Conservation (phyloP, 305 asterid genomes). For the Fraxinus sp. region DNA sequence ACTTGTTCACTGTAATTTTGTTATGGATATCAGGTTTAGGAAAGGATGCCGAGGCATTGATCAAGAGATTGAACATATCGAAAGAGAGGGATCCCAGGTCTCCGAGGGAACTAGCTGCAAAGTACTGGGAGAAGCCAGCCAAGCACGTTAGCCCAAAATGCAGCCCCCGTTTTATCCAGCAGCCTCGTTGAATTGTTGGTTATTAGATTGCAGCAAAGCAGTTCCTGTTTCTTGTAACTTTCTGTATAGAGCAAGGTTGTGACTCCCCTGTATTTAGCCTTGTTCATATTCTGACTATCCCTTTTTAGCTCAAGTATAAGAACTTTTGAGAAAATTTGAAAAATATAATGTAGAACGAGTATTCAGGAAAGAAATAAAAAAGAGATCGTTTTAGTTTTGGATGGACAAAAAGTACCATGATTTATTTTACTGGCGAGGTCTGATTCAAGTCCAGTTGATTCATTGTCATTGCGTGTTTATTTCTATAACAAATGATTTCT, state of each 20-base stretch:
- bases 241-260: constrained; percentile 64
- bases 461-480: too few species aligned
- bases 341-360: constrained; percentile 23
- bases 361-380: constrained; percentile 19
- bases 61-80: constrained; percentile 39
- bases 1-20: neutral
- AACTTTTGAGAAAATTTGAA: constrained; percentile 31
- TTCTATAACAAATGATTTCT: neutral
- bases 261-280: constrained; percentile 42
- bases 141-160: constrained; percentile 58
- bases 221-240: constrained; percentile 33
- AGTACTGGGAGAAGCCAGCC: constrained; percentile 66
- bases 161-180: constrained; percentile 91
- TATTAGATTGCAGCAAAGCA: constrained; percentile 22
- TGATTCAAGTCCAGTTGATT: neutral
- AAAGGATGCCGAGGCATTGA: constrained; percentile 36
- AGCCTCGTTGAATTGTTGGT: constrained; percentile 65
- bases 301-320: constrained; percentile 31
- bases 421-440: too few species aligned
- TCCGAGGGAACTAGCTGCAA: constrained; percentile 36
- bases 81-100: constrained; percentile 41
- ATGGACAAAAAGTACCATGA: too few species aligned
- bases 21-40: constrained; percentile 31
- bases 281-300: constrained; percentile 59
- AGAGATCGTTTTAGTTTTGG: neutral